Conservation (phyloP, 169 alveolate species). For the Eimeria tenella region DNA sequence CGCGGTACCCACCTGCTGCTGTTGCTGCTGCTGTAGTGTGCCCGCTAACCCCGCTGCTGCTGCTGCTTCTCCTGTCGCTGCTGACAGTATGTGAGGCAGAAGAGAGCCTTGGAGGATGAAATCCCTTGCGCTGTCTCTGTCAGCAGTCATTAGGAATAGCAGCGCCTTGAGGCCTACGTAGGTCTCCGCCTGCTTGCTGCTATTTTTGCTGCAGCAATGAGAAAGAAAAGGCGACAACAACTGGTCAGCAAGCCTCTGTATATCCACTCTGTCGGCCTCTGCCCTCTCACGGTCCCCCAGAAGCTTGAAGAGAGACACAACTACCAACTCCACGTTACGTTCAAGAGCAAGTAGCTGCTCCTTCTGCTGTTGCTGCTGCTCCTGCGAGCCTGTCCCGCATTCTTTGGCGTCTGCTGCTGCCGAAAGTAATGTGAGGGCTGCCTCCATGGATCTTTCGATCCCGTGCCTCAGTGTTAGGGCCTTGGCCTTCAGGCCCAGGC, state of each 20-base stretch:
- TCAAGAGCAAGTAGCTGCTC: background rate
- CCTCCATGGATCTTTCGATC: constrained; percentile 66
- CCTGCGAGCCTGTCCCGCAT: background rate
- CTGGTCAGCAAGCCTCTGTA: constrained; percentile 66
- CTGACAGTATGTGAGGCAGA: constrained; percentile 44
- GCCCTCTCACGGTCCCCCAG: constrained; percentile 66
- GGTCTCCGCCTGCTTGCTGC: background rate
- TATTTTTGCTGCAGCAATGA: constrained; percentile 38
- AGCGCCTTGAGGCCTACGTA: constrained; percentile 56
- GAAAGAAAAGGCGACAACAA: constrained; percentile 66
- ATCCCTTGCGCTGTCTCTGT: constrained; percentile 25
- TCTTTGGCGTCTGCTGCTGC: background rate
- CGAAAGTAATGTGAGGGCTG: constrained; percentile 10
- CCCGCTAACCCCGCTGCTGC: constrained; percentile 20
- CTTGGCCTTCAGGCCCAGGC: constrained; percentile 43
- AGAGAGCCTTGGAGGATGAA: constrained; percentile 32
- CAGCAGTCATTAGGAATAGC: constrained; percentile 52
- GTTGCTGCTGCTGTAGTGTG: constrained; percentile 55
- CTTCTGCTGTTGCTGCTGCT: background rate
- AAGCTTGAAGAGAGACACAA: constrained; percentile 38
- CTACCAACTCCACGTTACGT: background rate
- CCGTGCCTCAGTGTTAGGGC: constrained; percentile 64
- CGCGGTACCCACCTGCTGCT: constrained; percentile 58
- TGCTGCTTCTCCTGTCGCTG: constrained; percentile 57
- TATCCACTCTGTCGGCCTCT: constrained; percentile 49